Evolutionary conservation across 257 asterid species (phyloP), one percentile per base, ranked within the genome.

Genomic region (Primulina tabacum): DNA sequence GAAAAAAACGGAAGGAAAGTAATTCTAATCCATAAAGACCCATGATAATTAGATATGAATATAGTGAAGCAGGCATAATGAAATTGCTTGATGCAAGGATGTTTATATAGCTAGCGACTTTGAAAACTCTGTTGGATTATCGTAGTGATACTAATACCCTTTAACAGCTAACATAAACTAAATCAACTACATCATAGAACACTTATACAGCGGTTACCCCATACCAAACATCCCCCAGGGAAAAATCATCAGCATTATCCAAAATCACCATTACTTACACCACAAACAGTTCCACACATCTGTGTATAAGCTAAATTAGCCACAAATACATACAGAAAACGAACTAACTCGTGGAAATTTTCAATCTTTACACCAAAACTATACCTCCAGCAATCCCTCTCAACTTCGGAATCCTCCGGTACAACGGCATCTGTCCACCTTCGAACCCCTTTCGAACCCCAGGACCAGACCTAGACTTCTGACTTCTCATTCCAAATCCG

Each of bases 391-490:
- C 99, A 79, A 91, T 91, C 43, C 97, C 97, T 82, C 90, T 81
- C 76, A 90, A 82, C 81, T 90, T 90, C 24, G 96, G 96, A 66
- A 89, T 57, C 67, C 97, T 86, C 28, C 99, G 77, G 70, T 89
- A 93, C 28, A 89, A 86, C 0, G 98, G 98, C 97, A 88, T 90
- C 77, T 92, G 97, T 20, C 99, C 98, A 4, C 92, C 95, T 82
- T 88, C 95, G 60, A 88, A 88, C 1, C 92, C 92, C 78, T 71
- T 83, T 37, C 89, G 73, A 4, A 91, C 96, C 12, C 95, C 96
- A 12, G 99, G 99, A 34, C 99, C 99, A 12, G 99, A 94, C 95
- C 99, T 87, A 32, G 99, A 91, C 76, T 91, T 94, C 87, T 94
- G 97, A 69, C 99, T 97, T 78, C 85, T 84, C 89, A 84, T 84